Percentiles rank a stretch among this genome's conserved stretches.
Conservation (phyloP, 1,284 basidiomycete genomes). For the Malassezia slooffiae region DNA sequence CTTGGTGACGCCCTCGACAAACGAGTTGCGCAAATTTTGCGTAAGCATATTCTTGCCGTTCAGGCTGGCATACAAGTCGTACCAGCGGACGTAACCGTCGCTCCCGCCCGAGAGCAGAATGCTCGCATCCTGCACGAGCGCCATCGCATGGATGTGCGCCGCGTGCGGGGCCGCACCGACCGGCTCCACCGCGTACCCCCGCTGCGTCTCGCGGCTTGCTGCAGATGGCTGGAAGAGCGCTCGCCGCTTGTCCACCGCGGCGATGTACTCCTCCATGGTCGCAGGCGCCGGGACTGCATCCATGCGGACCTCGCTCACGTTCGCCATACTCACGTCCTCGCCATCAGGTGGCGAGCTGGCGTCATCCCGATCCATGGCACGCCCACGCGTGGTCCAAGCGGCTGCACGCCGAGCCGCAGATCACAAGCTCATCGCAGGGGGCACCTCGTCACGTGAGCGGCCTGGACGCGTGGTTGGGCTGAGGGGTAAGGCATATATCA, state of each 20-base stretch:
- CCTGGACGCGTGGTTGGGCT: no score
- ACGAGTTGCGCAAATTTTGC: constrained; percentile 76
- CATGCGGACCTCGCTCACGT: background rate
- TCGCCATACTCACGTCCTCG: background rate
- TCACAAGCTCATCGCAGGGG: no score
- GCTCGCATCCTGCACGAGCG: constrained; percentile 72
- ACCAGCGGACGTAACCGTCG: constrained; percentile 84
- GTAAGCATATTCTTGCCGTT: constrained; percentile 79
- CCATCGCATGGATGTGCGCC: constrained; percentile 70
- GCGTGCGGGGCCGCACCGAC: constrained; percentile 83
- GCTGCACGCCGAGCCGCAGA: no score
- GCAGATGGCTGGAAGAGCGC: constrained; percentile 5
- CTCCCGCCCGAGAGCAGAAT: constrained; percentile 82
- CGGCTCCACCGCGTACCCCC: constrained; percentile 60
- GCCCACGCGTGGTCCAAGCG: no score
- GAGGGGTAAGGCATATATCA: no score
- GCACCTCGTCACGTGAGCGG: no score
- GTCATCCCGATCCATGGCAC: no score
- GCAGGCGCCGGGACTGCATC: background rate
- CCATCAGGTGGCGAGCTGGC: no score
- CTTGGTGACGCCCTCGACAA: constrained; percentile 84
- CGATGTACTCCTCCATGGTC: constrained; percentile 9
- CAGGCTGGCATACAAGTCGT: constrained; percentile 77
- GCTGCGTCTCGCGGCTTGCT: constrained; percentile 1
- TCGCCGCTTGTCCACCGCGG: constrained; percentile 4